phyloP scores from a whole-genome alignment of 208 protist species.

The Crithidia bombi region DNA sequence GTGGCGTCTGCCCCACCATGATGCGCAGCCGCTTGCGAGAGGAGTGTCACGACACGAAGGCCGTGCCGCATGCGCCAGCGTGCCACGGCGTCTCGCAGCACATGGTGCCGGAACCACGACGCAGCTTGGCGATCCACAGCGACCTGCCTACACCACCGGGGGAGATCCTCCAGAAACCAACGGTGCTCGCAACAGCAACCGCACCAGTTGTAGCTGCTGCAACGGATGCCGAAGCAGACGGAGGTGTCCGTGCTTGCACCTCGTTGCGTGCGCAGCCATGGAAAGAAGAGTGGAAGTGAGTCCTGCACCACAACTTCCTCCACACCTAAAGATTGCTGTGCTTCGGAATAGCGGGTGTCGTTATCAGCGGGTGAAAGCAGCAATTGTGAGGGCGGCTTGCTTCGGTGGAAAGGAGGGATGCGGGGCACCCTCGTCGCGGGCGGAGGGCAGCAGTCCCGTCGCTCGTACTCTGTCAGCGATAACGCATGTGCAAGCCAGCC shows the following conservation, averaged over 20 bases:
- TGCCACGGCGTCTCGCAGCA: constrained; percentile 29
- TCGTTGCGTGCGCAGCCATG: constrained; percentile 2
- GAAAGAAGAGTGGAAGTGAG: constrained; percentile 25
- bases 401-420: not conserved
- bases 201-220: constrained; percentile 51
- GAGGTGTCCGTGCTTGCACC: not conserved
- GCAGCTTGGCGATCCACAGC: constrained; percentile 48
- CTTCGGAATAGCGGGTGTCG: not conserved
- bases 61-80: constrained; percentile 66
- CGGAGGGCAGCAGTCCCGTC: not conserved
- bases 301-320: constrained; percentile 10
- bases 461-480: constrained; percentile 14
- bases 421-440: not conserved
- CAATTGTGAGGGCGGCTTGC: not conserved
- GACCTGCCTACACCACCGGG: constrained; percentile 41
- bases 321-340: too few species aligned
- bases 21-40: constrained; percentile 19
- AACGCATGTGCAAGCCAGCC: constrained; percentile 6
- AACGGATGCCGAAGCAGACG: not conserved
- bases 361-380: not conserved
- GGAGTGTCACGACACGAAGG: constrained; percentile 39
- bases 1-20: not conserved
- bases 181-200: constrained; percentile 48
- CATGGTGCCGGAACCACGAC: constrained; percentile 30
- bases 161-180: constrained; percentile 65